Base-by-base conservation (phyloP, 345 rosid species). In the Zanthoxylum bungeanum region DNA sequence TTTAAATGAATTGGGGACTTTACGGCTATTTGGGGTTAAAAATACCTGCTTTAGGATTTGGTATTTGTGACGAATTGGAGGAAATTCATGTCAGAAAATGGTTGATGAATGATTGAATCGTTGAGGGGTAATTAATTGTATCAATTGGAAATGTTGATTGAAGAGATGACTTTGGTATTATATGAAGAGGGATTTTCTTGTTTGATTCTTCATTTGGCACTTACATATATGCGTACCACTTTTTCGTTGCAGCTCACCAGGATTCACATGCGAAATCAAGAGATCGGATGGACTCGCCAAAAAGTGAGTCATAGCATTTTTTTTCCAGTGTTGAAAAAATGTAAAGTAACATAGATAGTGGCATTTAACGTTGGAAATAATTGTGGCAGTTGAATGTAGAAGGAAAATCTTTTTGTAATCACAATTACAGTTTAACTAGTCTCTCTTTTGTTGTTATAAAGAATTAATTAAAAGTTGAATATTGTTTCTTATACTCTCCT, bases 201-300 rank as follows among this genome's bases (percentile, higher is more conserved):
- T 30, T 56, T 57, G 25, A 30, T 50, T 44, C 42, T 42, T 68
- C 14, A 1, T 22, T 33, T 16, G 51, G 8, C 46, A 34, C 60
- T 6, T 58, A n/a, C n/a, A n/a, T n/a, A n/a, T n/a, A n/a, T n/a
- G n/a, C n/a, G n/a, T n/a, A 25, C 70, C 42, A 64, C 56, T 49
- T 31, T 68, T 25, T 66, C 21, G 53, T 68, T 75, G 73, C 87
- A 89, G 94, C 82, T 87, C 57, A 39, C 70, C 61, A 82, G 91
- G 71, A 83, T 89, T 76, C 88, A 84, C 71, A 37, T 82, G 73
- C 81, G 85, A 77, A 80, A 82, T 78, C 79, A 60, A 64, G 85
- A 70, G 73, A 75, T 58, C 72, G 88, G 89, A 60, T 89, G 91
- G 94, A 89, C 91, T 0, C 85, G 91, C 69, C 91, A 89, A 76